These are phyloP conservation scores for Eucalyptus marginata DNA, from an alignment of 345 rosid genomes.

Conservation along the genomic window DNA sequence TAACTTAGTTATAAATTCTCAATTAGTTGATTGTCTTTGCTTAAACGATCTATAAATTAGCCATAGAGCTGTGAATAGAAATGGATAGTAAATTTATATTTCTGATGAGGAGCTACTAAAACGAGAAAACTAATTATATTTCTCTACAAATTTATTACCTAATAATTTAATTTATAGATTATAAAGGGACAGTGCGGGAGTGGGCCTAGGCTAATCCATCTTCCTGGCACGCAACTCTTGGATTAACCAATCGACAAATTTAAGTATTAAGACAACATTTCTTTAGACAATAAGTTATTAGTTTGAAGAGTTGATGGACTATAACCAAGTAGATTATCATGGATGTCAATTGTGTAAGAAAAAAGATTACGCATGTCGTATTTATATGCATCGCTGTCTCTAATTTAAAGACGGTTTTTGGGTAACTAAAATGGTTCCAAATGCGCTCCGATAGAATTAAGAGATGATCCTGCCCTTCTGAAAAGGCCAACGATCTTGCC, in stretches of 20 bases:
- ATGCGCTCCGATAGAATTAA: no score
- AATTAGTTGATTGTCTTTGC: not conserved
- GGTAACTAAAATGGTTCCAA: not conserved
- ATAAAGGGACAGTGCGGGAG: not conserved
- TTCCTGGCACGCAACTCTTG: no score
- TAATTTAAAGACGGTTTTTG: fast-evolving
- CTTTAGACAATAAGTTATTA: no score
- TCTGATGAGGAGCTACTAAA: no score
- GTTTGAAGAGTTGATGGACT: no score
- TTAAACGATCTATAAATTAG: not conserved
- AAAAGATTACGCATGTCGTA: not conserved
- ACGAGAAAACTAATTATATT: no score
- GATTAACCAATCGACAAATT: no score
- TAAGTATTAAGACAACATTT: no score
- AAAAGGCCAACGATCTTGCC: not conserved
- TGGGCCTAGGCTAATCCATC: not conserved
- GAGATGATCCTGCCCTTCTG: not conserved
- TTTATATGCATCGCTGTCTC: not conserved
- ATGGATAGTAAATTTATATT: not conserved
- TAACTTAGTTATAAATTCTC: not conserved
- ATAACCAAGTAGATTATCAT: no score
- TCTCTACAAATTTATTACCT: not conserved
- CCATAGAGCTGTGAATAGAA: not conserved
- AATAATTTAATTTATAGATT: no score
- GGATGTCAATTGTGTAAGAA: no score